Base-by-base conservation (phyloP, 192 early-diverging fungal genomes). In the Backusella australiensis region DNA sequence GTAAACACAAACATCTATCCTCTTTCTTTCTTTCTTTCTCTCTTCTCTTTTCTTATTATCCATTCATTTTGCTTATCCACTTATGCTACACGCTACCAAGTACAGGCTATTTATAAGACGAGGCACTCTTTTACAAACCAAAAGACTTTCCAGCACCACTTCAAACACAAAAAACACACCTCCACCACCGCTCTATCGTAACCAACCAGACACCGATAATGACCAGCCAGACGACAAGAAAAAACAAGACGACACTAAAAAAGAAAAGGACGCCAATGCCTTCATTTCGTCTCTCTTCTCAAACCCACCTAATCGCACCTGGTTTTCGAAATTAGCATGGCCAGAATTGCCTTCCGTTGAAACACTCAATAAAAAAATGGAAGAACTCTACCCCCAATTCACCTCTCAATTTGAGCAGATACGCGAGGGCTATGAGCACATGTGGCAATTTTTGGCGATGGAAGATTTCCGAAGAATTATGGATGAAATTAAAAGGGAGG, bases 381-480 rank as follows among this genome's bases (percentile, higher is more conserved):
- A 44, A 17, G 56, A 72, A 36, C 44, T 79, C 2, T 79, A 79
- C 36, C 44, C 73, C 1, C 34, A 67, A 8, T 79, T 79, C 23
- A 41, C 78, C 6, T 46, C 74, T 34, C 78, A 79, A 23, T 71
- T 79, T 34, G 41, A 69, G 23, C 52, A 59, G n/a, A 38, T 79
- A 11, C 38, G 21, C 32, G 68, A 79, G 67, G 69, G 69, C 11
- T 79, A 79, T 46, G 53, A 70, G 1, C 21, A 53, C 3, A 74
- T 69, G n/a, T 69, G 46, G 74, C 74, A 78, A 1, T 73, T 68
- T 21, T 63, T 73, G 32, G 69, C 73, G 46, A 75, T 72, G 68
- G 76, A 78, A 56, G 73, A 76, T 17, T 75, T 73, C 15, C 69
- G 66, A 65, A 67, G 74, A 29, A 74, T 73, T 32, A 26, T 75